phyloP scores from a whole-genome alignment of 1,284 basidiomycete species.

The Cystobasidium slooffiae region DNA sequence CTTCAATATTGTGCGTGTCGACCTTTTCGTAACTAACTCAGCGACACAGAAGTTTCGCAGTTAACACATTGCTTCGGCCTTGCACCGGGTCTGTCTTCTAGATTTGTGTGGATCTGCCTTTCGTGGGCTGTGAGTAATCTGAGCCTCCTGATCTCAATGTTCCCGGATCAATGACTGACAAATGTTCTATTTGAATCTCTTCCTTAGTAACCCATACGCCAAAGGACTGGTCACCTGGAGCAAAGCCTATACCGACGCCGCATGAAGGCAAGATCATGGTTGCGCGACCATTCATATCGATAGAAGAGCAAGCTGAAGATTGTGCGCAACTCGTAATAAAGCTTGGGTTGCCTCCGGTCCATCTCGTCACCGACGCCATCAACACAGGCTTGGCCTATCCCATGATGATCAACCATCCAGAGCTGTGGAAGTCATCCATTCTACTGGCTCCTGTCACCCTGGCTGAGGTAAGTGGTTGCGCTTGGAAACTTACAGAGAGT shows the following conservation, averaged over 20 bases:
- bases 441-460: constrained; percentile 16
- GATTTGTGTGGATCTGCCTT: constrained; percentile 18
- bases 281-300: background rate
- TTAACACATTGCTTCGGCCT: background rate
- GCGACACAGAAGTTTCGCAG: background rate
- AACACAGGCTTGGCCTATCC: constrained; percentile 8
- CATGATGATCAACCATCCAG: constrained; percentile 8
- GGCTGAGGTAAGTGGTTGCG: background rate
- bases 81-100: background rate
- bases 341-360: constrained; percentile 17
- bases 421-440: constrained; percentile 19
- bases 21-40: background rate
- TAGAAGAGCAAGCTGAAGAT: constrained; percentile 24
- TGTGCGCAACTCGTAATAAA: background rate
- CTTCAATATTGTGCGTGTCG: constrained; percentile 14
- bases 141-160: background rate
- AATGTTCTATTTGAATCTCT: no score
- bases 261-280: background rate
- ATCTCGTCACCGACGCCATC: background rate
- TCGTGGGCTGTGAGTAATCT: background rate
- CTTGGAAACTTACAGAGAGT: background rate
- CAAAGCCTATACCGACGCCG: background rate
- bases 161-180: background rate
- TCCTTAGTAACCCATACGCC: constrained; percentile 17
- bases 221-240: constrained; percentile 26